Evolutionary conservation across 2,329 filamentous ascomycete genomes (phyloP), one percentile per base, ranked within the genome.

Genomic region (Samsoniella hepiali): DNA sequence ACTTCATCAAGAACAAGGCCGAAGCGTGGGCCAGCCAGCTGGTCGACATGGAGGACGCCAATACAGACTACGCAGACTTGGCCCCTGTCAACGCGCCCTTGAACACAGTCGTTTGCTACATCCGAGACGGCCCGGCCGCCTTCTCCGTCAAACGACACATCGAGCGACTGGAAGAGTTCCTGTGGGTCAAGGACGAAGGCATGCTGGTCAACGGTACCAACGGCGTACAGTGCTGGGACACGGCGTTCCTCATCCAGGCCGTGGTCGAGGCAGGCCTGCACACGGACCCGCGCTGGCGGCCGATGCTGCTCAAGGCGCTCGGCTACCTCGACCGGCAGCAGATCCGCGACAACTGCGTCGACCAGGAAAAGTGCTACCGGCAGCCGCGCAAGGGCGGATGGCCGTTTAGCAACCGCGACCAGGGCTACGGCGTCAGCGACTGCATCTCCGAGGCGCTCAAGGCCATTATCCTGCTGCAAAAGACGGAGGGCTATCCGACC

Each of bases 221-320:
- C 69, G 95, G 95, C n/a, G 93, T 98, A 1, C 95, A 99, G 75
- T 90, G 88, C 67, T 99, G 95, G 95, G 95, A 99, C 73, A 99
- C 95, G 0, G 85, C 93, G 0, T 98, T 98, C 72, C 79, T 89
- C 22, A 91, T 97, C 40, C 93, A 97, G 74, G 89, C 91, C 1
- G 85, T 91, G 6, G 84, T 91, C 59, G 91, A 91, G 56, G 88
- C 91, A 7, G 92, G 91, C 0, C 83, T 97, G 32, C 88, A 90
- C n/a, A 79, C 88, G 36, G 87, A 96, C 55, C 81, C 87, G 13
- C 87, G 88, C 69, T 97, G 91, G 87, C 85, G 84, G 45, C 88
- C 90, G 0, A 96, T 97, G 90, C 82, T 99, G 34, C 82, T 82
- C 8, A 93, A 90, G 72, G 91, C 93, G 0, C 82, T 98, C 2